Base-by-base conservation (phyloP, 768 basidiomycete genomes). In the Fistulinella prunicolor region DNA sequence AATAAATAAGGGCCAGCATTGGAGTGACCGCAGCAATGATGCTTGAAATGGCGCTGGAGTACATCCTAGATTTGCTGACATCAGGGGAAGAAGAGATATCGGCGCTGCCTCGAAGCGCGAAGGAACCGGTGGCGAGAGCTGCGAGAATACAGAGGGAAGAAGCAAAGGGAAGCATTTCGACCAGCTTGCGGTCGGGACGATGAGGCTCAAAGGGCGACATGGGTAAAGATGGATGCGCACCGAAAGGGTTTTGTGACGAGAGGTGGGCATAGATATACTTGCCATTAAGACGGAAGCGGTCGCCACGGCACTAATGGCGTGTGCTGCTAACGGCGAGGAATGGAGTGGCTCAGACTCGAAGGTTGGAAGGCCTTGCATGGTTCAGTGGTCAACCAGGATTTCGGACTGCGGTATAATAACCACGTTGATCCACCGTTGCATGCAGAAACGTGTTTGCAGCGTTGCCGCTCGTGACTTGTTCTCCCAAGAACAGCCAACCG, bases 1-100 rank as follows among this genome's bases (percentile, higher is more conserved):
- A 66, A 60, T 82, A 85, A 20, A 74, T 64, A 21, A 78, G 61
- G 0, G 67, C 65, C 17, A 70, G 38, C 58, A 71, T 61, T 6
- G 70, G 61, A 12, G 64, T 60, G 21, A 70, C 62, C 14, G 69
- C 65, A 20, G 67, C 63, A 44, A 72, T 65, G 29, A 68, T 44
- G 23, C 65, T 69, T 3, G 70, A 65, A 40, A 68, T 70, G 49
- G 68, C 65, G 35, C 66, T 69, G 2, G 66, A 64, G 36, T 67
- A 67, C 53, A 66, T 64, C 48, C 61, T 65, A 13, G 68, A 57
- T 52, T 57, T 56, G 44, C 20, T 62, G 46, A 34, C 50, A 53
- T 68, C 64, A 20, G 58, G 42, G 40, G 50, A 36, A 44, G 41
- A 40, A 39, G 57, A 44, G 12, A 55, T n/a, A 19, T 9, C 47